Evolutionary conservation across 2,329 filamentous ascomycete genomes (phyloP).

Genomic region (Verticillium tricorpus): DNA sequence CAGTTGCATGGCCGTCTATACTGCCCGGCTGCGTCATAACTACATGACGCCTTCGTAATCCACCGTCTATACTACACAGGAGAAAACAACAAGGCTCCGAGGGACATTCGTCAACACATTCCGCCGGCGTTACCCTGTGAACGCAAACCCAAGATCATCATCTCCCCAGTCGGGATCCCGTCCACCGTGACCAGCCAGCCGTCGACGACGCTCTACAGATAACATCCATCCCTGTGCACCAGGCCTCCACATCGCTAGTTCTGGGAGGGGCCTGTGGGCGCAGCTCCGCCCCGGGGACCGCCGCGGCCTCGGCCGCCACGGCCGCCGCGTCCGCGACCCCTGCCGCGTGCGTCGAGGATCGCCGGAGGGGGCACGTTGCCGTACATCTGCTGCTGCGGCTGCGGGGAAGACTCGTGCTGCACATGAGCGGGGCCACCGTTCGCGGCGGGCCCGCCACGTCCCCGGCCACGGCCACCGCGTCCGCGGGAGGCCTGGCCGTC

Average conservation of each 20-base stretch:
- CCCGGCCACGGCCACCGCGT: slow-evolving; percentile 14
- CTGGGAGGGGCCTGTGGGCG: neutral
- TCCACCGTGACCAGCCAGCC: too few relatives aligned
- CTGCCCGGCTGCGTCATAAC: too few relatives aligned
- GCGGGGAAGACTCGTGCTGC: slow-evolving; percentile 14
- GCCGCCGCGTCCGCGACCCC: slow-evolving; percentile 31
- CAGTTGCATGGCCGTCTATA: too few relatives aligned
- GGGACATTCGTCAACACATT: too few relatives aligned
- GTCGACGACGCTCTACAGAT: too few relatives aligned
- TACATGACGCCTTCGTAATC: too few relatives aligned
- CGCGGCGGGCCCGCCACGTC: slow-evolving; percentile 6
- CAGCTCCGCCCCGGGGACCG: slow-evolving; percentile 6
- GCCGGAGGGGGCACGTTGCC: slow-evolving; percentile 58
- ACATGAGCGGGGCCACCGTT: slow-evolving; percentile 12
- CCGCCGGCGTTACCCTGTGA: too few relatives aligned
- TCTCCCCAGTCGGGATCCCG: too few relatives aligned
- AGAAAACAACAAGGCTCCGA: too few relatives aligned
- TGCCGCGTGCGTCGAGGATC: slow-evolving; percentile 42
- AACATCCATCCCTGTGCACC: too few relatives aligned
- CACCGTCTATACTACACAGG: too few relatives aligned
- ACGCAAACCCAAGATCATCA: too few relatives aligned
- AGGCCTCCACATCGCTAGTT: neutral
- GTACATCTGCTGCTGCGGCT: slow-evolving; percentile 28
- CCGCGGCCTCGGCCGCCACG: slow-evolving; percentile 27
- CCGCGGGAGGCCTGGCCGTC: slow-evolving; percentile 20